Percentiles rank a stretch among this genome's conserved stretches.
phyloP scores from a whole-genome alignment of 331 rosid genomes.

The Erythrophleum ivorense region DNA sequence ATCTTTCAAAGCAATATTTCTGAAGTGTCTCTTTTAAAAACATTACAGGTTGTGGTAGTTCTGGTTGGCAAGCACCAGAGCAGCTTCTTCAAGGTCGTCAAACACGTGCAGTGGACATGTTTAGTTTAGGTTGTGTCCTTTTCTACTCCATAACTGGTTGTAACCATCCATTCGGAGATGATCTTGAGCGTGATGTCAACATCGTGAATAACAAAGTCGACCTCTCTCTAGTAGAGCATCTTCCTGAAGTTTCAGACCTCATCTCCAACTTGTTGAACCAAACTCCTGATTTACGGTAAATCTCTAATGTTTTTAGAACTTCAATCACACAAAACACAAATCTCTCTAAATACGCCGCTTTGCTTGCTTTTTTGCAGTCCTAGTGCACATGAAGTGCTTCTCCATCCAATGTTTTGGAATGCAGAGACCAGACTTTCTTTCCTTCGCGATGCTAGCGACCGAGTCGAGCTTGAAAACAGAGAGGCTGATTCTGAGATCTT shows the following conservation, averaged over 20 bases:
- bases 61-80: conserved; percentile 95
- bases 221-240: conserved; percentile 60
- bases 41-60: conserved; percentile 79
- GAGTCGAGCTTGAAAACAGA: conserved; percentile 75
- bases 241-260: conserved; percentile 82
- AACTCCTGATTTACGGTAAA: conserved; percentile 65
- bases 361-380: too few relatives aligned
- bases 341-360: too few relatives aligned
- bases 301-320: too few relatives aligned
- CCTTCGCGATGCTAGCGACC: conserved; percentile 78
- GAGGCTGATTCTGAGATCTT: conserved; percentile 51
- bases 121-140: conserved; percentile 80
- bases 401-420: conserved; percentile 85
- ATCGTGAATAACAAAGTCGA: conserved; percentile 60
- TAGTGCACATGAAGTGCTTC: conserved; percentile 67
- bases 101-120: conserved; percentile 83
- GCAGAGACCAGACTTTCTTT: conserved; percentile 73
- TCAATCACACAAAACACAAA: too few relatives aligned
- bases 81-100: conserved; percentile 79
- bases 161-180: conserved; percentile 84
- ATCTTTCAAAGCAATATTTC: too few relatives aligned
- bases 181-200: conserved; percentile 78
- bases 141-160: conserved; percentile 81
- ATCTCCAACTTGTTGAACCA: conserved; percentile 60
- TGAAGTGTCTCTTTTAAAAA: too few relatives aligned